These are phyloP conservation scores for Alternaria consortialis DNA, from an alignment of 2,329 filamentous ascomycete species.

Conservation along the genomic window DNA sequence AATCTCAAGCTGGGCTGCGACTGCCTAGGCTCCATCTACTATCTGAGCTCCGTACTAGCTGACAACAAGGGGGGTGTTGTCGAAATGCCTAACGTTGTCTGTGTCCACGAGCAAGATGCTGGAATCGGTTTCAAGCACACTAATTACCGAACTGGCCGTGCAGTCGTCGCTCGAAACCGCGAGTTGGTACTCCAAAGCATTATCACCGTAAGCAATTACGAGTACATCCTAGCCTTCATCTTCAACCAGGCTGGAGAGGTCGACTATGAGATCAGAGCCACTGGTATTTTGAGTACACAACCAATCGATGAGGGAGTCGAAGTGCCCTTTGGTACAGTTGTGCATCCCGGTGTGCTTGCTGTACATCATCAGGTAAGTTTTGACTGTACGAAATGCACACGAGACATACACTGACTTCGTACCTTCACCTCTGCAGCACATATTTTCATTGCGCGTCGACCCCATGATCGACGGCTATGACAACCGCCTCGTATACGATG, in stretches of 20 bases:
- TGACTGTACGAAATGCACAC: too few species aligned
- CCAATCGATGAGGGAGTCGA: constrained; percentile 71
- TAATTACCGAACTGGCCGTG: constrained; percentile 72
- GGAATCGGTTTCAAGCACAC: constrained; percentile 77
- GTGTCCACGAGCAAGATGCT: constrained; percentile 75
- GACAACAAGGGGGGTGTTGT: constrained; percentile 68
- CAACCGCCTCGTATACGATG: constrained; percentile 60
- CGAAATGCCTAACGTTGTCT: constrained; percentile 71
- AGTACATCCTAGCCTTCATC: constrained; percentile 76
- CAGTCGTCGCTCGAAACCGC: constrained; percentile 69
- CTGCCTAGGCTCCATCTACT: constrained; percentile 75
- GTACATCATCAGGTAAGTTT: constrained; percentile 64
- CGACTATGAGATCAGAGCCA: constrained; percentile 73
- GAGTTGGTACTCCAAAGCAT: constrained; percentile 75
- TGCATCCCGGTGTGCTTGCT: constrained; percentile 74
- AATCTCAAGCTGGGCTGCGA: constrained; percentile 75
- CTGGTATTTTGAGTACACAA: constrained; percentile 72
- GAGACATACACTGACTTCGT: too few species aligned
- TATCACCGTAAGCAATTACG: constrained; percentile 76
- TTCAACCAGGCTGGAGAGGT: constrained; percentile 76
- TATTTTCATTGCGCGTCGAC: constrained; percentile 67
- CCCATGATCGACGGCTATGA: constrained; percentile 57
- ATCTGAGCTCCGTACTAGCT: constrained; percentile 67
- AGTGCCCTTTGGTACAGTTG: constrained; percentile 73
- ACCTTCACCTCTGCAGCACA: constrained; percentile 62